A percentile compares a stretch with the other conserved stretches of the same genome.
Evolutionary conservation across 1,139 yeast genomes (phyloP).

Genomic region (Protomyces inundatus): DNA sequence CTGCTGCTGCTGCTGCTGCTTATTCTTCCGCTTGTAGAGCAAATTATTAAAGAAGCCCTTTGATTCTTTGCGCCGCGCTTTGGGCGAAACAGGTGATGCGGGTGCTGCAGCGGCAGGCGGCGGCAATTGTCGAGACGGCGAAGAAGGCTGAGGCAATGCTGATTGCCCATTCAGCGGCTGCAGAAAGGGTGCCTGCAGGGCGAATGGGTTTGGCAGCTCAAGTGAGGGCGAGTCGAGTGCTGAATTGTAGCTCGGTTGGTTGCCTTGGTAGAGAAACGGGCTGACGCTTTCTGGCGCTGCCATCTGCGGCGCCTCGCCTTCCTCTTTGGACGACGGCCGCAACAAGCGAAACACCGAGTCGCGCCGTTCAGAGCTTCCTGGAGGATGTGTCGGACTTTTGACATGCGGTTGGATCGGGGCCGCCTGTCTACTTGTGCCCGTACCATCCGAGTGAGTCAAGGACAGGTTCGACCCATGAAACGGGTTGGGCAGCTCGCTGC

Average conservation of each 20-base stretch:
- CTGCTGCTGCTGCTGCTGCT: not conserved
- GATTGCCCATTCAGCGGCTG: not conserved
- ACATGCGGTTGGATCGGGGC: no score
- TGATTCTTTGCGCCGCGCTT: not conserved
- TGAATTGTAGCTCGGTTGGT: not conserved
- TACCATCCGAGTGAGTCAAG: no score
- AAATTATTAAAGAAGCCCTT: conserved; percentile 12
- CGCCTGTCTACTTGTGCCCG: no score
- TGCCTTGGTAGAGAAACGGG: not conserved
- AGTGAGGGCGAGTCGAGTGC: not conserved
- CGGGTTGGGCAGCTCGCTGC: not conserved
- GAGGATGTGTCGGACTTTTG: no score
- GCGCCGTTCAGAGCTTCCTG: not conserved
- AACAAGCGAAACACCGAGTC: not conserved
- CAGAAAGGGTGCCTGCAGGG: not conserved
- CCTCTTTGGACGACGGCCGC: not conserved
- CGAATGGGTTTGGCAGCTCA: not conserved
- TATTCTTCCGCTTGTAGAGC: not conserved
- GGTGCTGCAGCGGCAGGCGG: not conserved
- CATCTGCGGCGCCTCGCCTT: not conserved
- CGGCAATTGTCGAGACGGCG: not conserved
- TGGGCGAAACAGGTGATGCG: not conserved
- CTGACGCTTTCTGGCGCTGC: not conserved
- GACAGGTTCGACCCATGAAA: not conserved
- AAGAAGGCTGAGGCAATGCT: not conserved